Percentiles rank a stretch among this genome's conserved stretches.
phyloP scores from a whole-genome alignment of 805 yeast species.

The Metschnikowia colocasiae region DNA sequence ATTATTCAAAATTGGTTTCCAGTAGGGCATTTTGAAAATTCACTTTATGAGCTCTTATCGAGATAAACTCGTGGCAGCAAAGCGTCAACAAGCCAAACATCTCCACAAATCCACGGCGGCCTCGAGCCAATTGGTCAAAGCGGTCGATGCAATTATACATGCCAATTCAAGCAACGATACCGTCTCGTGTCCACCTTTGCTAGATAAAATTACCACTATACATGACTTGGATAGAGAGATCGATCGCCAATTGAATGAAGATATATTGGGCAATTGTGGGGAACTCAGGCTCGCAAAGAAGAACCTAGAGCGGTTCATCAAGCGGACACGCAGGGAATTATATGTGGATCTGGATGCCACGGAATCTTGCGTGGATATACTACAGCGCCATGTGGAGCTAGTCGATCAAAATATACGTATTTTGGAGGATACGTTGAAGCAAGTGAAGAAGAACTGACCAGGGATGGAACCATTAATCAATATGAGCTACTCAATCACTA shows the following conservation, averaged over 20 bases:
- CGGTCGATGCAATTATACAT: slow-evolving; percentile 23
- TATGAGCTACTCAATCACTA: neutral
- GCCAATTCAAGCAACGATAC: slow-evolving; percentile 24
- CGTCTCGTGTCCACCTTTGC: slow-evolving; percentile 14
- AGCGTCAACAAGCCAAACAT: slow-evolving; percentile 28
- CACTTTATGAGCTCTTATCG: slow-evolving; percentile 1
- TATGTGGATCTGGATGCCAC: slow-evolving; percentile 8
- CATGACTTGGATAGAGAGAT: slow-evolving; percentile 38
- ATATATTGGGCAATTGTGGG: slow-evolving; percentile 24
- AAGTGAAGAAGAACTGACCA: slow-evolving; percentile 12
- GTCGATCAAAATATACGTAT: slow-evolving; percentile 71
- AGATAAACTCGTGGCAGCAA: slow-evolving; percentile 31
- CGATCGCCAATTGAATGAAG: slow-evolving; percentile 33
- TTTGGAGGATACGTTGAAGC: slow-evolving; percentile 51
- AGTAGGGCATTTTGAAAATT: neutral
- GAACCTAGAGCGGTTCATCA: slow-evolving; percentile 8
- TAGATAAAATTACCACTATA: slow-evolving; percentile 39
- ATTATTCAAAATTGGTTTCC: neutral
- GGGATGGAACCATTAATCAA: too few species aligned
- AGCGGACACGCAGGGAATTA: slow-evolving; percentile 10
- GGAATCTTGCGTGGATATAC: slow-evolving; percentile 13
- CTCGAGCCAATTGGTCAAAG: slow-evolving; percentile 24
- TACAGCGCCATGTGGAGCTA: slow-evolving; percentile 52
- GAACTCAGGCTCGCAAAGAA: slow-evolving; percentile 15
- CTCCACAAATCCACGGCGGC: slow-evolving; percentile 26